Conservation (phyloP, 2,329 filamentous ascomycete species). For the Myriosclerotinia duriaeana region DNA sequence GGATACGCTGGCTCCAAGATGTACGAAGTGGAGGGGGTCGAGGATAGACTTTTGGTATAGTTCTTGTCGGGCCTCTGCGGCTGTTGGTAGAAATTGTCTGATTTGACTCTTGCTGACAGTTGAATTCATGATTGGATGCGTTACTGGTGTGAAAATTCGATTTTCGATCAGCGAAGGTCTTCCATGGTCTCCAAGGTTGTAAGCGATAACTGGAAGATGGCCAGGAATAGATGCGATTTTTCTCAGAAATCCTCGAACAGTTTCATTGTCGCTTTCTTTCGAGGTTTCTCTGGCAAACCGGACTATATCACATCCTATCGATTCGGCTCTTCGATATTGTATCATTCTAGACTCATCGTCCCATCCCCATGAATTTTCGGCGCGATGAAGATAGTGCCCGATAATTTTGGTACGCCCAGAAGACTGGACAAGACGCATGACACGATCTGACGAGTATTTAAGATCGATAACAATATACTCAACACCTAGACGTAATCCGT, state of each 20-base stretch:
- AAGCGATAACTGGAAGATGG: conserved; percentile 48
- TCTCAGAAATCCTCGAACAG: conserved; percentile 34
- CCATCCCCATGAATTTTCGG: conserved; percentile 46
- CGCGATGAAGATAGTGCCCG: conserved; percentile 47
- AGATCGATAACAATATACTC: conserved; percentile 66
- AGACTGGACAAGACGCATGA: conserved; percentile 47
- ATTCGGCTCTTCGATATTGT: conserved; percentile 51
- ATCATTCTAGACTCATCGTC: conserved; percentile 49
- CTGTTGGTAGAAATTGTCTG: conserved; percentile 47
- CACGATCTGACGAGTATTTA: conserved; percentile 48
- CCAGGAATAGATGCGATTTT: conserved; percentile 35
- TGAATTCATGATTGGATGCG: conserved; percentile 54
- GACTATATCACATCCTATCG: conserved; percentile 56
- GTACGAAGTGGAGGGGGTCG: conserved; percentile 69
- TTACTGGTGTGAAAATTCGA: conserved; percentile 55
- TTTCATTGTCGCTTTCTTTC: conserved; percentile 52
- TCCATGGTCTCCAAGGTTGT: conserved; percentile 56
- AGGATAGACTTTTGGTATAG: conserved; percentile 66
- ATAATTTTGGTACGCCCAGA: conserved; percentile 56
- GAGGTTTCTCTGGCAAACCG: conserved; percentile 53
- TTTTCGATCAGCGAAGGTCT: conserved; percentile 58
- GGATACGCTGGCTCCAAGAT: conserved; percentile 69
- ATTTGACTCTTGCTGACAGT: conserved; percentile 46
- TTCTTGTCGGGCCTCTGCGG: conserved; percentile 61
- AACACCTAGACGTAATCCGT: conserved; percentile 64